phyloP scores from a whole-genome alignment of 139 green algal genomes.

The Pseudopediastrum boryanum region DNA sequence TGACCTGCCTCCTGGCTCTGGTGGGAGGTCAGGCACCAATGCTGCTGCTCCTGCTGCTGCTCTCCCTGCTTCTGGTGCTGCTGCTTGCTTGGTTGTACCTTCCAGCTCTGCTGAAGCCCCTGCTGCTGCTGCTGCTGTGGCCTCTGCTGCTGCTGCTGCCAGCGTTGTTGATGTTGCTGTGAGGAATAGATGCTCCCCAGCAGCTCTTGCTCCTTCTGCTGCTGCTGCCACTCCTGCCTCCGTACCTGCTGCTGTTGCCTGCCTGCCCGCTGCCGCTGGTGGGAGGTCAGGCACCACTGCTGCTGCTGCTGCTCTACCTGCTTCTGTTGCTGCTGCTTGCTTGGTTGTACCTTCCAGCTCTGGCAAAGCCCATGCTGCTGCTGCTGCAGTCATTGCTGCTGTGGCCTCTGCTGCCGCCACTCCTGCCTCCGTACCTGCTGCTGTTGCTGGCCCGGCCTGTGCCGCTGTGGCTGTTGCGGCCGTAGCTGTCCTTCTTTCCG shows the following conservation, averaged over 20 bases:
- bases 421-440: background rate
- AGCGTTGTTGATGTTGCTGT: too few relatives aligned
- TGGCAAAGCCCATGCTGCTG: background rate
- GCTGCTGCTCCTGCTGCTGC: background rate
- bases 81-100: background rate
- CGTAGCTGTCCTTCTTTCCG: too few relatives aligned
- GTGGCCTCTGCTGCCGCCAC: background rate
- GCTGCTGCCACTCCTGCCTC: background rate
- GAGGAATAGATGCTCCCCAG: background rate
- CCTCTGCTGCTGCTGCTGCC: constrained; percentile 12
- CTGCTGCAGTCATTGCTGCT: background rate
- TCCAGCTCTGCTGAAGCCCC: background rate
- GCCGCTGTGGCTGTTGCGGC: background rate
- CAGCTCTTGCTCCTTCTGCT: background rate
- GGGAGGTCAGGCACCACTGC: too few relatives aligned
- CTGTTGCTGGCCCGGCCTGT: background rate
- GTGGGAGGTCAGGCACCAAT: too few relatives aligned
- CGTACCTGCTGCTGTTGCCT: background rate
- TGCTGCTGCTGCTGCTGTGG: background rate
- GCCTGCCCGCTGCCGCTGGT: background rate
- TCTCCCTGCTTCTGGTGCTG: constrained; percentile 9
- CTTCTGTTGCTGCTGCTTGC: constrained; percentile 6
- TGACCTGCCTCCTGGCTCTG: too few relatives aligned
- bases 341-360: background rate
- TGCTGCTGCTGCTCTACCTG: constrained; percentile 10